phyloP scores from a whole-genome alignment of 1,139 yeast species.

The Suhomyces terraborum region DNA sequence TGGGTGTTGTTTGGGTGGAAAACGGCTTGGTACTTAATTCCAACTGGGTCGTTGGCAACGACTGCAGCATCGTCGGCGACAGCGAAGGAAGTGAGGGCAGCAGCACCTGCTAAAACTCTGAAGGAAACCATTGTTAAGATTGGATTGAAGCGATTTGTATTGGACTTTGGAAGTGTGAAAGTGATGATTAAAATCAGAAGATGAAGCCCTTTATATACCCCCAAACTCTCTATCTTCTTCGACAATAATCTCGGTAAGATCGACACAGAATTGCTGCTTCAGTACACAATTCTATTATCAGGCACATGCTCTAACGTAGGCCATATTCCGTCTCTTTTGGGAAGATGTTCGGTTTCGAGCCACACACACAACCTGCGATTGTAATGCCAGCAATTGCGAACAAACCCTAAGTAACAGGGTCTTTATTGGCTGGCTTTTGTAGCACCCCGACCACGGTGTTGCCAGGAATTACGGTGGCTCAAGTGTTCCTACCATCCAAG shows the following conservation, averaged over 20 bases:
- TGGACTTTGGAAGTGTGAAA: too few species aligned
- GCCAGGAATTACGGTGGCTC: not conserved
- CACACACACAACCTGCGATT: not conserved
- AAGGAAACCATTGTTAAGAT: conserved; percentile 12
- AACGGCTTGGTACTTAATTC: conserved; percentile 25
- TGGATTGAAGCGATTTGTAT: not conserved
- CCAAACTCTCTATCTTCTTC: not conserved
- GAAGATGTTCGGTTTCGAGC: not conserved
- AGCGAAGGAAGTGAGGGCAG: conserved; percentile 15
- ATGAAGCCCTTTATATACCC: not conserved
- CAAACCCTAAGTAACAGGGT: not conserved
- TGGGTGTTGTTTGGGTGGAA: conserved; percentile 22
- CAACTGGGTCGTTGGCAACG: conserved; percentile 29
- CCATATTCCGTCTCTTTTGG: not conserved
- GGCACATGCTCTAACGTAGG: not conserved
- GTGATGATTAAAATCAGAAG: not conserved
- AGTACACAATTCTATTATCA: not conserved
- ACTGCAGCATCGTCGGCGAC: conserved; percentile 29
- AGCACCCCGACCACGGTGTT: not conserved
- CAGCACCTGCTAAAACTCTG: conserved; percentile 5
- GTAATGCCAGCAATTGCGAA: not conserved
- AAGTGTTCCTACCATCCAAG: too few species aligned
- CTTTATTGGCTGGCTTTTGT: not conserved
- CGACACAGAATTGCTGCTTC: not conserved
- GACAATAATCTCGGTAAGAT: not conserved